Conservation (phyloP, 441 rosid genomes). For the Theobroma grandiflorum region DNA sequence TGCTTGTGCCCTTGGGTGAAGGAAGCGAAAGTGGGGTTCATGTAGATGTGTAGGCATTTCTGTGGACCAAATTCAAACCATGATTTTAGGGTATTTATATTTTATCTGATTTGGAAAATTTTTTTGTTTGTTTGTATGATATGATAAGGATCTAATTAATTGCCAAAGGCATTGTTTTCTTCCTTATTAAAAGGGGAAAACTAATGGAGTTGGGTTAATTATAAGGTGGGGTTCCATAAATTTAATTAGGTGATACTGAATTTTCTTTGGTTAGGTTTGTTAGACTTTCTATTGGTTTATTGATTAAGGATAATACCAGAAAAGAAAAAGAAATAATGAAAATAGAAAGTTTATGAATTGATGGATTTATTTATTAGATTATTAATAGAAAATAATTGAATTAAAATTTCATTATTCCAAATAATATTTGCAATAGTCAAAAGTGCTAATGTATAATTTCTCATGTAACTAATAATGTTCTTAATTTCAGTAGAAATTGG, state of each 20-base stretch:
- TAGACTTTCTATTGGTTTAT: neutral
- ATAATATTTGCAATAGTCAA: too few species aligned
- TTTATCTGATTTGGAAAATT: neutral
- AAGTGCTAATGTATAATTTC: too few species aligned
- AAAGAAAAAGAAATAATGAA: too few species aligned
- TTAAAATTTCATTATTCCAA: too few species aligned
- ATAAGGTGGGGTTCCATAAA: neutral
- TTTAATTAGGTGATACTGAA: neutral
- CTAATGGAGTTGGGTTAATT: neutral
- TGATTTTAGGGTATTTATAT: neutral
- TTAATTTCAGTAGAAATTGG: too few species aligned
- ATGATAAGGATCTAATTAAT: neutral
- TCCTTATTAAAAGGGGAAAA: neutral
- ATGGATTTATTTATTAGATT: too few species aligned
- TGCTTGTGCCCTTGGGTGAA: constrained; percentile 6
- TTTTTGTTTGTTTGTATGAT: neutral
- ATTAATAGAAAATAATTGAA: too few species aligned
- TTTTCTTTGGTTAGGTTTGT: neutral
- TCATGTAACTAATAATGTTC: too few species aligned
- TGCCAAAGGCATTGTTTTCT: neutral
- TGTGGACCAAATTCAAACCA: constrained; percentile 21
- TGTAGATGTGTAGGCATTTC: constrained; percentile 13
- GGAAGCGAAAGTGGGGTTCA: constrained; percentile 6
- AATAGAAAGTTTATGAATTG: too few species aligned
- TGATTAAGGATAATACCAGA: neutral